A percentile compares a stretch with the other conserved stretches of the same genome.
Evolutionary conservation across 805 yeast species (phyloP).

Genomic region (Lipomyces yamadae): DNA sequence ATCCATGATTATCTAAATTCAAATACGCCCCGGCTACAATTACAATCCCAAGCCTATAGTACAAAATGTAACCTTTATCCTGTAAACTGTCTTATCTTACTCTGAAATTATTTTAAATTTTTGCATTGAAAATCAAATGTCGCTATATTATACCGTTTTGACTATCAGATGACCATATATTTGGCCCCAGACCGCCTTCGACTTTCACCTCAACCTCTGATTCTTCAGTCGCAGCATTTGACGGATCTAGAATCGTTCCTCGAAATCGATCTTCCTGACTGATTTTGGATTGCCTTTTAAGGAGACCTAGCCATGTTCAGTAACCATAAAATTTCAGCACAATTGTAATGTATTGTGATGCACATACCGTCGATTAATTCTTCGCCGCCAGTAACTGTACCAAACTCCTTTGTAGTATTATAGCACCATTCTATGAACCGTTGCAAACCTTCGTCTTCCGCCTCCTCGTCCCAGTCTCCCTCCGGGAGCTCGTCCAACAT

Average conservation of each 20-base stretch:
- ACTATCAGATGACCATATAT: background rate
- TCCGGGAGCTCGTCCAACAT: conserved; percentile 30
- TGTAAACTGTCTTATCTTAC: background rate
- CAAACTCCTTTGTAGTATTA: conserved; percentile 19
- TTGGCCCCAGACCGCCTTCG: conserved; percentile 33
- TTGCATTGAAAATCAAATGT: background rate
- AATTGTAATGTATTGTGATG: background rate
- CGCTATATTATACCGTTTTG: background rate
- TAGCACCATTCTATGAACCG: conserved; percentile 35
- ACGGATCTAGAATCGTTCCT: conserved; percentile 34
- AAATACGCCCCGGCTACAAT: background rate
- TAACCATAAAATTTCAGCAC: background rate
- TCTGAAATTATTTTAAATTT: background rate
- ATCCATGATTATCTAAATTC: background rate
- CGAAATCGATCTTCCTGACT: conserved; percentile 36
- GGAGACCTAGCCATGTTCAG: conserved; percentile 14
- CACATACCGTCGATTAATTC: conserved; percentile 25
- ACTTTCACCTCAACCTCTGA: conserved; percentile 6
- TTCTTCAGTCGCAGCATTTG: background rate
- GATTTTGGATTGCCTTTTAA: conserved; percentile 32
- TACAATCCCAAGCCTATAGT: background rate
- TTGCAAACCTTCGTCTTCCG: conserved; percentile 33
- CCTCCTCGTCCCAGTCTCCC: conserved; percentile 25
- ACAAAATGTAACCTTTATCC: background rate
- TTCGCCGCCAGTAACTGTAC: conserved; percentile 25